These are phyloP conservation scores for Diaporthe vexans DNA, from an alignment of 2,329 filamentous ascomycete genomes.

Conservation along the genomic window DNA sequence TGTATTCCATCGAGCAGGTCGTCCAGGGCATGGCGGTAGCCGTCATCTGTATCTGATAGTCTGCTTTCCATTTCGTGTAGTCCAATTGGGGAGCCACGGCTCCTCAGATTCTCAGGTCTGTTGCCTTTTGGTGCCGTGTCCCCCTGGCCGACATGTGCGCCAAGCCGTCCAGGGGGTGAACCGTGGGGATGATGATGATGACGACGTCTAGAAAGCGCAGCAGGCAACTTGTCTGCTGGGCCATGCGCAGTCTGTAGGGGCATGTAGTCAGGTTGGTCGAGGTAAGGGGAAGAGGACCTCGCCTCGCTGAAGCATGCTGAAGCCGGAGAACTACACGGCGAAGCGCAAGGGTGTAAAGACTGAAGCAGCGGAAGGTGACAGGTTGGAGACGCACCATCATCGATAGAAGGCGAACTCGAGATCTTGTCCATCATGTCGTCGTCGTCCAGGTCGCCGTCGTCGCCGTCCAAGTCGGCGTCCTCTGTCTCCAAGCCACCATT, in stretches of 20 bases:
- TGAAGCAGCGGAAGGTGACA: conserved; percentile 55
- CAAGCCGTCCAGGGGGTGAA: conserved; percentile 56
- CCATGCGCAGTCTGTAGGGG: conserved; percentile 48
- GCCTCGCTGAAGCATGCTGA: conserved; percentile 51
- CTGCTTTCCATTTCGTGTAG: neutral
- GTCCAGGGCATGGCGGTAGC: conserved; percentile 23
- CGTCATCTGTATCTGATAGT: neutral
- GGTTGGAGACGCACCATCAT: conserved; percentile 88
- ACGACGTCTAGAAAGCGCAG: conserved; percentile 47
- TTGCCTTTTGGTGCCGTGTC: conserved; percentile 8
- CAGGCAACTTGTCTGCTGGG: conserved; percentile 51
- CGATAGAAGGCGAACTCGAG: conserved; percentile 97
- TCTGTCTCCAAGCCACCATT: conserved; percentile 69
- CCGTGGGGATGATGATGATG: conserved; percentile 65
- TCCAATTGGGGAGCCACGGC: neutral
- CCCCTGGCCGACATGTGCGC: conserved; percentile 47
- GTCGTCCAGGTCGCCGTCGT: conserved; percentile 80
- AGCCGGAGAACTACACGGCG: conserved; percentile 49
- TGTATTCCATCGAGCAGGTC: conserved; percentile 33
- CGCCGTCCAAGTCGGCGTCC: conserved; percentile 76
- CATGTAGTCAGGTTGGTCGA: conserved; percentile 53
- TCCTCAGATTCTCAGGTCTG: neutral
- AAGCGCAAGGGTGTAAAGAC: conserved; percentile 54
- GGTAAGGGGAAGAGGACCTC: conserved; percentile 59
- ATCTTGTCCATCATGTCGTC: conserved; percentile 99